A percentile compares a stretch with the other conserved stretches of the same genome.
Conservation (phyloP, 345 rosid species). For the Erysimum cheiranthoides region DNA sequence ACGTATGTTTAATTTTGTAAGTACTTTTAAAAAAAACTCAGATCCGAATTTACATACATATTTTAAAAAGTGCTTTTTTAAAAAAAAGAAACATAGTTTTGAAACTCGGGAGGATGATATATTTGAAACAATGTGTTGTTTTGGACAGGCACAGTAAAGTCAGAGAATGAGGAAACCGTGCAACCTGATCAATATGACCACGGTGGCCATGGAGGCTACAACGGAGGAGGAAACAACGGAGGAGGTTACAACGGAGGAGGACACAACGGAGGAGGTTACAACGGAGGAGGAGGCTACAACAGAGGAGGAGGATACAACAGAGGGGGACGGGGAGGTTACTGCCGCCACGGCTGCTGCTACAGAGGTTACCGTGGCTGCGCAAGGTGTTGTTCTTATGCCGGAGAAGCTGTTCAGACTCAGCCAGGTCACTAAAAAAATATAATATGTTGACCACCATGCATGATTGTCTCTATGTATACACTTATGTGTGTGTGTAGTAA, state of each 20-base stretch:
- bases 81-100: background rate
- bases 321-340: constrained; percentile 2
- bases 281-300: constrained; percentile 13
- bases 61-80: background rate
- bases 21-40: too few relatives aligned
- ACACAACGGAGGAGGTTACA: background rate
- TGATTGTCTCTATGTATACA: background rate
- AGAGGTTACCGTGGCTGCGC: constrained; percentile 5
- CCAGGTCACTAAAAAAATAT: background rate
- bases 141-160: constrained; percentile 14
- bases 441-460: background rate
- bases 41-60: background rate
- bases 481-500: constrained; percentile 9
- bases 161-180: constrained; percentile 26
- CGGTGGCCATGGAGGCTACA: background rate
- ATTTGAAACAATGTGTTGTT: background rate
- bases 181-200: constrained; percentile 6
- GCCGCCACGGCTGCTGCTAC: constrained; percentile 29
- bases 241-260: constrained; percentile 4
- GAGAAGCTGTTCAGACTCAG: constrained; percentile 16
- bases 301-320: background rate
- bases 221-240: background rate
- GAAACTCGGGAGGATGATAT: background rate
- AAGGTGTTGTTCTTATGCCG: constrained; percentile 37
- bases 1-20: background rate